Evolutionary conservation across 164 flowering plant species (phyloP).

Genomic region (Santalum album): DNA sequence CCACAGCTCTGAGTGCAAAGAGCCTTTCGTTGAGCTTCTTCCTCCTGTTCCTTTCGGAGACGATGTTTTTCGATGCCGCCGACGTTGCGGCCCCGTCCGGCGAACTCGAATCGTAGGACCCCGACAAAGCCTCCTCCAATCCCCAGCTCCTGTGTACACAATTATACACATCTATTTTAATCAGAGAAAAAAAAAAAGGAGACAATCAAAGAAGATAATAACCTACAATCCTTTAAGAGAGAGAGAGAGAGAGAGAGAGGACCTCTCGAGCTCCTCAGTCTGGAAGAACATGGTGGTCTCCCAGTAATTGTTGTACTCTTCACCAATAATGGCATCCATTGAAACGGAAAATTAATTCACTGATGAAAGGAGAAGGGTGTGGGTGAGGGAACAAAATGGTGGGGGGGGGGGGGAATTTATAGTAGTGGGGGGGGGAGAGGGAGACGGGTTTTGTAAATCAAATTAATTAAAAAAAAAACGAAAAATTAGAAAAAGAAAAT

Average conservation of each 20-base stretch:
- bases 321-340: conserved; percentile 25
- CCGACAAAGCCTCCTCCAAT: conserved; percentile 50
- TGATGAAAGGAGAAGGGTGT: neutral
- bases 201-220: neutral
- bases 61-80: conserved; percentile 58
- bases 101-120: conserved; percentile 74
- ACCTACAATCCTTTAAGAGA: too few species aligned
- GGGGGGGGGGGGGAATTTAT: neutral
- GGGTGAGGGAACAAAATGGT: neutral
- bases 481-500: too few species aligned
- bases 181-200: neutral
- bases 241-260: neutral
- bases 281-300: conserved; percentile 44
- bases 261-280: conserved; percentile 46
- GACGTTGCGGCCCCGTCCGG: conserved; percentile 67
- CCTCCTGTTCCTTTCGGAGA: conserved; percentile 80
- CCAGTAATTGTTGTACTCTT: conserved; percentile 40
- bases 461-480: too few species aligned
- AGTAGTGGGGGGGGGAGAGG: neutral
- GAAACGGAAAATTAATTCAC: neutral
- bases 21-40: conserved; percentile 76
- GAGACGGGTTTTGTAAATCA: too few species aligned
- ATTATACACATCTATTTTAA: neutral
- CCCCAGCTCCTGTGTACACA: conserved; percentile 23
- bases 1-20: conserved; percentile 76